phyloP scores from a whole-genome alignment of 1,139 yeast genomes.

The Arxiozyma bovina region DNA sequence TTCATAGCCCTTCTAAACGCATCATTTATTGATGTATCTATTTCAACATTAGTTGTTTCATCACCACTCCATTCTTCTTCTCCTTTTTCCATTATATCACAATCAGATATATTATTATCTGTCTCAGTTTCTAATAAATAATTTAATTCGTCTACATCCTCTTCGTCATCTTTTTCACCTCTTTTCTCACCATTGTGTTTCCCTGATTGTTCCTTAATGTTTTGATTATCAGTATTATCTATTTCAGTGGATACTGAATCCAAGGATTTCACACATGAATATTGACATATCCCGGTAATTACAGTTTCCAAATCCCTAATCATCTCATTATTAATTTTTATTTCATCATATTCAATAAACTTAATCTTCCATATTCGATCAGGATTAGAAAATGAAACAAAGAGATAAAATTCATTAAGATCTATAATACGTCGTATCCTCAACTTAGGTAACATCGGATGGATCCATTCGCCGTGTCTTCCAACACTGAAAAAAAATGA shows the following conservation, averaged over 20 bases:
- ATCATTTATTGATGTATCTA: slow-evolving; percentile 11
- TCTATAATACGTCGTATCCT: slow-evolving; percentile 15
- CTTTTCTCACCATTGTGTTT: not conserved
- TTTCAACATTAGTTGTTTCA: slow-evolving; percentile 5
- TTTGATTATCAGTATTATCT: not conserved
- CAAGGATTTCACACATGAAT: slow-evolving; percentile 3
- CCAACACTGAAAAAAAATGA: slow-evolving; percentile 28
- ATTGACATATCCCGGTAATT: slow-evolving; percentile 20
- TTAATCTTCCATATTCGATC: slow-evolving; percentile 28
- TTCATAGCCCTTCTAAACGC: slow-evolving; percentile 20
- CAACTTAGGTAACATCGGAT: slow-evolving; percentile 29
- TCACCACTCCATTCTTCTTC: not conserved
- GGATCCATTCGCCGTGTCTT: slow-evolving; percentile 25
- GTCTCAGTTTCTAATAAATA: slow-evolving; percentile 18
- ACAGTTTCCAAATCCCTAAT: slow-evolving; percentile 17
- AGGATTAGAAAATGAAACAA: slow-evolving; percentile 25
- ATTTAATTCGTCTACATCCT: slow-evolving; percentile 19
- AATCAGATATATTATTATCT: not conserved
- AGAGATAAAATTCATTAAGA: slow-evolving; percentile 5
- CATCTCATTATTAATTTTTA: not conserved
- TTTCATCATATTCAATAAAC: slow-evolving; percentile 12
- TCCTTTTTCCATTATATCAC: slow-evolving; percentile 4
- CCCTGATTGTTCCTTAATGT: not conserved
- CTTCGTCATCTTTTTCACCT: slow-evolving; percentile 3
- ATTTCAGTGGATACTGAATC: not conserved